Evolutionary conservation across 2,329 filamentous ascomycete species (phyloP).

Genomic region (Cordyceps fumosorosea): DNA sequence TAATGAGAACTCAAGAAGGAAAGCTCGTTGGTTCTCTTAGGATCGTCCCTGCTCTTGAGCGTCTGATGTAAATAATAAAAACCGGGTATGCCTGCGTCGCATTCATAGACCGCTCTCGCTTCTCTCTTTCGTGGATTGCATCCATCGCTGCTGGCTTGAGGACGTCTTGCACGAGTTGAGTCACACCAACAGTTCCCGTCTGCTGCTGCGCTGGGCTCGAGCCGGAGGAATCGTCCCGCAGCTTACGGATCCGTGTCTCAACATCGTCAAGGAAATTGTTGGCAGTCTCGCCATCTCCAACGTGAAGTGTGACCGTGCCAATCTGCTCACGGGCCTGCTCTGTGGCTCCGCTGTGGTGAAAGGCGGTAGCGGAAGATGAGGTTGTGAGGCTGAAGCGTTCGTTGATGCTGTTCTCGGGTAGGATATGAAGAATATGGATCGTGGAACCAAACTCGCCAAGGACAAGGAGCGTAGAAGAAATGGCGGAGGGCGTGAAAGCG

Average conservation of each 20-base stretch:
- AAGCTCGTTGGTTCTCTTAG: not conserved
- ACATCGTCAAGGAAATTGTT: constrained; percentile 6
- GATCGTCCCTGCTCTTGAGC: constrained; percentile 3
- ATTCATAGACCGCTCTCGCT: constrained; percentile 1
- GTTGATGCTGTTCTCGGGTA: not conserved
- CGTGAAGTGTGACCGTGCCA: constrained; percentile 3
- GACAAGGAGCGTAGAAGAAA: constrained; percentile 4
- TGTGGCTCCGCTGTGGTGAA: not conserved
- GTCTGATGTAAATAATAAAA: constrained; percentile 2
- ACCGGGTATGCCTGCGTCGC: not conserved
- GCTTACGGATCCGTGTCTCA: not conserved
- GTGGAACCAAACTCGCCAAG: constrained; percentile 1
- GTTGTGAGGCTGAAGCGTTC: constrained; percentile 1
- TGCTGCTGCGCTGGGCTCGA: not conserved
- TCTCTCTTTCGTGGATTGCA: constrained; percentile 2
- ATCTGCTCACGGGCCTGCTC: constrained; percentile 5
- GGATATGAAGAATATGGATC: constrained; percentile 3
- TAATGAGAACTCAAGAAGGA: not conserved
- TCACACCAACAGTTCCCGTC: not conserved
- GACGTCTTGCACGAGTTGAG: not conserved
- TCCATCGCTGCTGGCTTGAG: not conserved
- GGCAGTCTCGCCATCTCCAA: constrained; percentile 9
- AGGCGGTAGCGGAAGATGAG: not conserved
- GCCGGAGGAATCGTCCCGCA: not conserved
- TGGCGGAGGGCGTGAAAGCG: not conserved